These are phyloP conservation scores for Phascolomyces articulosus DNA, from an alignment of 371 early-diverging fungal genomes.

Conservation along the genomic window DNA sequence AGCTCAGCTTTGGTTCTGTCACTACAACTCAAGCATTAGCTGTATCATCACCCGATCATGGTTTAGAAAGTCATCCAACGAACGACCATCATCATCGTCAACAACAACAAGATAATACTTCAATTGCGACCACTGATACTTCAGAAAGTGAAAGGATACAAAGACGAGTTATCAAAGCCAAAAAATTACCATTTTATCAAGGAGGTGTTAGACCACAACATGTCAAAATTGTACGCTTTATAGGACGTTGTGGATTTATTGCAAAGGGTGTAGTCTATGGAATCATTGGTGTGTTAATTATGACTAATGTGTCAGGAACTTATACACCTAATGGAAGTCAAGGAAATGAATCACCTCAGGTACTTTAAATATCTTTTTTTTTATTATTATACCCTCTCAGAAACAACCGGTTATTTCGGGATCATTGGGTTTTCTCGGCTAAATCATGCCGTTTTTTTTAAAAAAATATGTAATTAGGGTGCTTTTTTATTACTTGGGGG, in stretches of 20 bases:
- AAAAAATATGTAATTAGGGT: constrained; percentile 27
- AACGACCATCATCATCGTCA: background rate
- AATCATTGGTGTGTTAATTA: constrained; percentile 46
- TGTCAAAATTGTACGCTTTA: constrained; percentile 14
- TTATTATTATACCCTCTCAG: no score
- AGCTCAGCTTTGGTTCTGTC: no score
- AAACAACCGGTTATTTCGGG: no score
- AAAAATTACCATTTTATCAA: constrained; percentile 14
- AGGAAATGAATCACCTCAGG: constrained; percentile 51
- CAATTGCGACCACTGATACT: no score
- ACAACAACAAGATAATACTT: background rate
- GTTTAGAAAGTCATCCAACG: no score
- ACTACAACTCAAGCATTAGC: no score
- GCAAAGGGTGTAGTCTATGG: constrained; percentile 54
- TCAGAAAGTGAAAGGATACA: background rate
- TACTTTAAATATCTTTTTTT: constrained; percentile 5
- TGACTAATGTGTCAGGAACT: constrained; percentile 40
- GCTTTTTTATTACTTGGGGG: constrained; percentile 50
- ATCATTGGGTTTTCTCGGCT: background rate
- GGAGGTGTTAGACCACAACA: constrained; percentile 19
- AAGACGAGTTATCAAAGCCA: background rate
- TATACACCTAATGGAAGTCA: constrained; percentile 44
- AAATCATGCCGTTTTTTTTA: background rate
- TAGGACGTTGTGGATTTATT: constrained; percentile 34
- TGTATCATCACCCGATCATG: no score